Percentiles rank a stretch among this genome's conserved stretches.
phyloP scores from a whole-genome alignment of 1,284 basidiomycete species.

The Polyporus tsugae region DNA sequence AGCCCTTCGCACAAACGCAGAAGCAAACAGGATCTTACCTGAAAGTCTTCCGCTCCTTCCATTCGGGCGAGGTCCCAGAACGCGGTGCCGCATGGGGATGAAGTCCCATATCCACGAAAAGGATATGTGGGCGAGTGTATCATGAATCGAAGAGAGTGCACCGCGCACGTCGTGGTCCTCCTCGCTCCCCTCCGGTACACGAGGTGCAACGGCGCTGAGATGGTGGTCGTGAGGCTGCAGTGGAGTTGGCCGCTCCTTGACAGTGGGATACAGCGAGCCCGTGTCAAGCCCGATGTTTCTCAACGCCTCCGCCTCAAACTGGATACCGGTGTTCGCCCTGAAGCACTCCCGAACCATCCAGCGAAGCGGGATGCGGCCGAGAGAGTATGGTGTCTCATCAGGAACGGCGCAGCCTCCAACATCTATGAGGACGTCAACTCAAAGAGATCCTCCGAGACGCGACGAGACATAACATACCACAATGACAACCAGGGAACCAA shows the following conservation, averaged over 20 bases:
- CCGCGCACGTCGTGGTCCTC: slow-evolving; percentile 55
- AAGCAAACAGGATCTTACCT: no score
- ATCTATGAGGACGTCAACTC: slow-evolving; percentile 42
- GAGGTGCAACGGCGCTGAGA: neutral
- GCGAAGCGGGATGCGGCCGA: slow-evolving; percentile 66
- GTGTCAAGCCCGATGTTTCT: slow-evolving; percentile 57
- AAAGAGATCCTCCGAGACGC: no score
- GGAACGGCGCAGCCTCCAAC: slow-evolving; percentile 63
- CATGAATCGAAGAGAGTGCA: slow-evolving; percentile 58
- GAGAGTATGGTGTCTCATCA: slow-evolving; percentile 57
- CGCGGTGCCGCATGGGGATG: no score
- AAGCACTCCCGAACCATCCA: slow-evolving; percentile 75
- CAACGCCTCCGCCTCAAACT: slow-evolving; percentile 52
- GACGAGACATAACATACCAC: slow-evolving; percentile 49
- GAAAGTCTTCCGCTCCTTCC: no score
- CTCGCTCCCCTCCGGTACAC: slow-evolving; percentile 50
- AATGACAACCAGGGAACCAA: slow-evolving; percentile 61
- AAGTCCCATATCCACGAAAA: slow-evolving; percentile 62
- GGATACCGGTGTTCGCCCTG: slow-evolving; percentile 46
- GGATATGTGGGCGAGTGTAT: slow-evolving; percentile 51
- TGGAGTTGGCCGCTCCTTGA: slow-evolving; percentile 13
- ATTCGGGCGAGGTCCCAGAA: no score
- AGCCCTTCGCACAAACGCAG: no score
- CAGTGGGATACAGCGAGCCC: slow-evolving; percentile 42
- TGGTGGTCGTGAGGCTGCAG: neutral